phyloP scores from a whole-genome alignment of 2,329 filamentous ascomycete species.

The Dothistroma septosporum region DNA sequence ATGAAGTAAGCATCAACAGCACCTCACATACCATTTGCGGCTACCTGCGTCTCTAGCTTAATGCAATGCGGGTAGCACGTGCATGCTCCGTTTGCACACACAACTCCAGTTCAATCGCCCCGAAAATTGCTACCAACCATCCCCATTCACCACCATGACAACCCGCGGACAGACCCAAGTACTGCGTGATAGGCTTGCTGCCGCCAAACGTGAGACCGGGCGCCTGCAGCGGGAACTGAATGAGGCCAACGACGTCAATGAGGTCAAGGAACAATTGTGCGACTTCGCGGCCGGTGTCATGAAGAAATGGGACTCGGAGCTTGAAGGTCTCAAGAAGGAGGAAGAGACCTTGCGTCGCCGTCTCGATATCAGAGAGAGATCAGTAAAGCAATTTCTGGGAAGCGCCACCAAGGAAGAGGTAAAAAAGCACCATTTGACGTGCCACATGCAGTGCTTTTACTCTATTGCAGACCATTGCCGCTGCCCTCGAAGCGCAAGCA shows the following conservation, averaged over 20 bases:
- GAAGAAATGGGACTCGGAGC: background rate
- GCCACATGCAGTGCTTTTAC: background rate
- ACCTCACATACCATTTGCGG: no score
- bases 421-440: background rate
- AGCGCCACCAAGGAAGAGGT: background rate
- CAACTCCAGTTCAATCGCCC: no score
- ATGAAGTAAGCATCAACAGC: no score
- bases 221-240: background rate
- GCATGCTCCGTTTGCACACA: no score
- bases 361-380: background rate
- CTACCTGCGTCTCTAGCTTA: no score
- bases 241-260: background rate
- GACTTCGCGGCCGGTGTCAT: background rate
- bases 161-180: background rate
- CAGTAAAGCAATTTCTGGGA: background rate
- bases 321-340: background rate
- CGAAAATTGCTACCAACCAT: background rate
- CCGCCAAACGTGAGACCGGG: background rate
- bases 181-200: background rate
- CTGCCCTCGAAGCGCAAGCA: slow-evolving; percentile 19
- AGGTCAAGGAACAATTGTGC: background rate
- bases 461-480: background rate
- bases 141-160: background rate
- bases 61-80: no score
- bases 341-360: background rate